These are phyloP conservation scores for Podosphaera aphanis DNA, from an alignment of 2,329 filamentous ascomycete genomes.

Conservation along the genomic window DNA sequence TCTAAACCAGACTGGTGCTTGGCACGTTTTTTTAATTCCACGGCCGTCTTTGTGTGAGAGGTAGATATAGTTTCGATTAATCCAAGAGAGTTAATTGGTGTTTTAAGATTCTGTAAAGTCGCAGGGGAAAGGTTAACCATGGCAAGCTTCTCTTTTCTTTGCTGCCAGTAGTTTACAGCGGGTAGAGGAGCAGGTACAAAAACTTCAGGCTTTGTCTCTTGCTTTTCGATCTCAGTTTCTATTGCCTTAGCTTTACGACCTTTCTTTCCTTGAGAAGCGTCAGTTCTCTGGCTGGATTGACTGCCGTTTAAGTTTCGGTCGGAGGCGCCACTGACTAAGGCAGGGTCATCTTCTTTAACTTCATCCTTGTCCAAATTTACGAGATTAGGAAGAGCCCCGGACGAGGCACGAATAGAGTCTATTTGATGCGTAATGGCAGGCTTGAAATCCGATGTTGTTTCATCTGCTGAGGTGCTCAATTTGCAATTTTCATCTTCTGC, in stretches of 20 bases:
- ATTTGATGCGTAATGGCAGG: conserved; percentile 9
- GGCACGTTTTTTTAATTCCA: conserved; percentile 19
- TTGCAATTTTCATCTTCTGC: conserved; percentile 7
- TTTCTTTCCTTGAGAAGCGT: conserved; percentile 13
- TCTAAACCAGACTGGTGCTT: conserved; percentile 17
- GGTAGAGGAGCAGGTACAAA: conserved; percentile 66
- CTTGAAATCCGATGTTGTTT: conserved; percentile 8
- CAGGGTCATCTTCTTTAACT: conserved; percentile 27
- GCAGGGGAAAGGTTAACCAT: conserved; percentile 20
- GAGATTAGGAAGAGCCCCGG: conserved; percentile 19
- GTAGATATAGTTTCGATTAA: conserved; percentile 8
- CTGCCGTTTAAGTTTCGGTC: conserved; percentile 37
- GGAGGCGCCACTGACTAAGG: conserved; percentile 37
- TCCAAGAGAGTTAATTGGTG: conserved; percentile 2
- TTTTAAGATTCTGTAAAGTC: conserved; percentile 4
- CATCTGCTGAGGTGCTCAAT: conserved; percentile 6
- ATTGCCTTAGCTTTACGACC: conserved; percentile 15
- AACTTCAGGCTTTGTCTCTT: conserved; percentile 29
- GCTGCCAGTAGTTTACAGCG: conserved; percentile 67
- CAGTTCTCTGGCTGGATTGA: conserved; percentile 37
- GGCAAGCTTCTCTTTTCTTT: conserved; percentile 44
- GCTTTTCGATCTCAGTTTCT: conserved; percentile 30
- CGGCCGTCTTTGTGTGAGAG: conserved; percentile 10
- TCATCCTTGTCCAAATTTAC: conserved; percentile 3
- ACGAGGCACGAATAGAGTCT: conserved; percentile 24